These are phyloP conservation scores for Geranium incanum DNA, from an alignment of 441 rosid species.

Conservation along the genomic window DNA sequence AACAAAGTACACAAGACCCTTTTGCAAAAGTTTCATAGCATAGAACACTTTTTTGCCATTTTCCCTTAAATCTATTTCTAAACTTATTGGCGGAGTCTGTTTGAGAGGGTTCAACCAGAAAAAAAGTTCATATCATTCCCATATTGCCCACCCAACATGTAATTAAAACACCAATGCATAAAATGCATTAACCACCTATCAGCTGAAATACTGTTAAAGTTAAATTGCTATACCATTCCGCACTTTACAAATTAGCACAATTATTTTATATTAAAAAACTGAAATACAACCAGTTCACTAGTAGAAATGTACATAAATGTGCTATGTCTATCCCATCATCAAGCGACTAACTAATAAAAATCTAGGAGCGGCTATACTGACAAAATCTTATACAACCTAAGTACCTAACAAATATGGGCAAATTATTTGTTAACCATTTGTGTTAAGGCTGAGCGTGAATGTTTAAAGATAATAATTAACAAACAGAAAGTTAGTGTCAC, in stretches of 20 bases:
- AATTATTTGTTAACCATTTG: too few species aligned
- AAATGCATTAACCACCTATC: neutral
- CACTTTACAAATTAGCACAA: neutral
- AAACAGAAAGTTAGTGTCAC: too few species aligned
- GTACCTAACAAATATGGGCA: neutral
- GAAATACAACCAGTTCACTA: neutral
- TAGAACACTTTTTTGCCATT: too few species aligned
- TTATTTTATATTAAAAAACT: neutral
- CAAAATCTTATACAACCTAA: neutral
- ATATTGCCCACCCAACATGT: neutral
- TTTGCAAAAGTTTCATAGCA: too few species aligned
- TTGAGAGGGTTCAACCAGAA: neutral
- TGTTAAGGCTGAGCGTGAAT: too few species aligned
- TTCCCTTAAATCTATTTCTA: neutral
- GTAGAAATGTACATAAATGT: neutral
- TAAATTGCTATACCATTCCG: slow-evolving; percentile 8
- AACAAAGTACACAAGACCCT: too few species aligned
- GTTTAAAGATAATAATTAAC: too few species aligned
- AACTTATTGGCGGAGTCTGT: neutral
- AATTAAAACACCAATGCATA: neutral
- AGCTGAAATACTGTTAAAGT: neutral
- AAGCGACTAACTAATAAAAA: neutral
- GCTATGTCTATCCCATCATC: neutral
- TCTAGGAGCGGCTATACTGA: neutral
- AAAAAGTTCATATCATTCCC: neutral